These are phyloP conservation scores for Monascus ruber DNA, from an alignment of 2,329 filamentous ascomycete species.

Conservation along the genomic window DNA sequence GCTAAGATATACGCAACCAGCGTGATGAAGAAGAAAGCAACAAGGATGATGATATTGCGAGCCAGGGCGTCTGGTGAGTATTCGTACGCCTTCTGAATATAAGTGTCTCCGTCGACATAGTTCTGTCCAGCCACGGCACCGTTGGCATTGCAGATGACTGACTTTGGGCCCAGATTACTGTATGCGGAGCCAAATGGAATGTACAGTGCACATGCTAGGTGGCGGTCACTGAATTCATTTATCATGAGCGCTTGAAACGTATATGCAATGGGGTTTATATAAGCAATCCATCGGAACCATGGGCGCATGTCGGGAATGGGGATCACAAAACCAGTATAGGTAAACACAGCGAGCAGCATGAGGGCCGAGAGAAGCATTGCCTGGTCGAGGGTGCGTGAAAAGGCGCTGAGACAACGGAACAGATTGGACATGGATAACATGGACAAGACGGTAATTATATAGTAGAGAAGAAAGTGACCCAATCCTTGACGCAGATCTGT, in stretches of 20 bases:
- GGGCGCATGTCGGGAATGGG: slow-evolving; percentile 53
- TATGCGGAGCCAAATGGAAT: slow-evolving; percentile 36
- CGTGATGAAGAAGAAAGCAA: slow-evolving; percentile 51
- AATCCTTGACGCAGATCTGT: slow-evolving; percentile 64
- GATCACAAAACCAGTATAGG: slow-evolving; percentile 41
- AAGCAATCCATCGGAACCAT: slow-evolving; percentile 78
- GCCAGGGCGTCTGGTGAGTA: slow-evolving; percentile 52
- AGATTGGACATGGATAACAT: slow-evolving; percentile 62
- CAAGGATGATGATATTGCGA: slow-evolving; percentile 57
- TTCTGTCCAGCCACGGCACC: slow-evolving; percentile 45
- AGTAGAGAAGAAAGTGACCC: slow-evolving; percentile 63
- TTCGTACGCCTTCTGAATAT: slow-evolving; percentile 41
- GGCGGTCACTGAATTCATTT: slow-evolving; percentile 63
- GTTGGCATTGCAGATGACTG: slow-evolving; percentile 47
- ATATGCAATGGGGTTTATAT: slow-evolving; percentile 67
- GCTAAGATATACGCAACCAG: slow-evolving; percentile 48
- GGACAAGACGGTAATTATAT: slow-evolving; percentile 55
- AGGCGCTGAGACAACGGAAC: slow-evolving; percentile 66
- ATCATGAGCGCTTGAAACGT: slow-evolving; percentile 72
- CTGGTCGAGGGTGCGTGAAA: slow-evolving; percentile 55
- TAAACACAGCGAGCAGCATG: slow-evolving; percentile 31
- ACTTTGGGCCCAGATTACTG: slow-evolving; percentile 17
- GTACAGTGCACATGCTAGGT: slow-evolving; percentile 43
- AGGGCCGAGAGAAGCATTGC: slow-evolving; percentile 46
- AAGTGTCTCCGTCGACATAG: slow-evolving; percentile 48